phyloP scores from a whole-genome alignment of 2,329 filamentous ascomycete species.

The Fusarium torreyae region DNA sequence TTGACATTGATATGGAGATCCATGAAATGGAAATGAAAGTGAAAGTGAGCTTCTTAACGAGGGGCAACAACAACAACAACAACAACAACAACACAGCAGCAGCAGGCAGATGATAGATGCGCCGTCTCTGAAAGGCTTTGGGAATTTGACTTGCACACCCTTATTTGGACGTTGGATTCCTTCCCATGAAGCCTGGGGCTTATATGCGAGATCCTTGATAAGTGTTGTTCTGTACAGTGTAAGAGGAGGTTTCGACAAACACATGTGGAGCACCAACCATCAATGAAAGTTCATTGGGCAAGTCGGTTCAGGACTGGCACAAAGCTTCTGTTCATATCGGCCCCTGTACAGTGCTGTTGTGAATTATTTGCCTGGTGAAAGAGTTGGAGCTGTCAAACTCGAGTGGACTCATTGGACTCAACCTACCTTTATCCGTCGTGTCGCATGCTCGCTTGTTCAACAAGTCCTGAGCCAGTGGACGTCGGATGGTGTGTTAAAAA shows the following conservation, averaged over 20 bases:
- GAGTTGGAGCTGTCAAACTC: slow-evolving; percentile 20
- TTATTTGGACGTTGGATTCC: slow-evolving; percentile 21
- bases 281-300: slow-evolving; percentile 31
- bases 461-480: slow-evolving; percentile 14
- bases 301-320: slow-evolving; percentile 20
- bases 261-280: slow-evolving; percentile 27
- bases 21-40: slow-evolving; percentile 12
- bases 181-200: slow-evolving; percentile 30
- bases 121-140: slow-evolving; percentile 20
- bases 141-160: slow-evolving; percentile 25
- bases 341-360: slow-evolving; percentile 18
- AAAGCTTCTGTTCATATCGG: slow-evolving; percentile 28
- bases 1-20: slow-evolving; percentile 18
- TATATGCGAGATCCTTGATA: slow-evolving; percentile 37
- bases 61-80: background rate
- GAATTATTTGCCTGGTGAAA: slow-evolving; percentile 12
- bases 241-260: slow-evolving; percentile 33
- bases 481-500: slow-evolving; percentile 26
- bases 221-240: slow-evolving; percentile 28
- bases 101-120: slow-evolving; percentile 9
- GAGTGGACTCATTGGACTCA: slow-evolving; percentile 21
- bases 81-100: background rate
- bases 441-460: slow-evolving; percentile 33
- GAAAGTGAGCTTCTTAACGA: background rate
- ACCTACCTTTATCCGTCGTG: slow-evolving; percentile 10